phyloP scores from a whole-genome alignment of 306 rosid species.

The Cicer chorassanicum region DNA sequence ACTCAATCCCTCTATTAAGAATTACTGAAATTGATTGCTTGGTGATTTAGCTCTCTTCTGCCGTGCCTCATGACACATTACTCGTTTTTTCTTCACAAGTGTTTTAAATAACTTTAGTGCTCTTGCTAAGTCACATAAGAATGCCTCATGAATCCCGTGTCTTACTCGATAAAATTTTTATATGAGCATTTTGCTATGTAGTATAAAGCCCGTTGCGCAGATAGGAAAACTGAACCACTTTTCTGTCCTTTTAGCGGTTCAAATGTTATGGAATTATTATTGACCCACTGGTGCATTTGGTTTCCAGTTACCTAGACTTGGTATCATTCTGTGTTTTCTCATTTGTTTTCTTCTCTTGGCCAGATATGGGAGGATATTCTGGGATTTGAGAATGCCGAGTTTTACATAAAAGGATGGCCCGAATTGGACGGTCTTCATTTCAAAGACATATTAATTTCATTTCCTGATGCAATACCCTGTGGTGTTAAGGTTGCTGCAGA shows the following conservation, averaged over 20 bases:
- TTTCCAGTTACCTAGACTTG: constrained; percentile 28
- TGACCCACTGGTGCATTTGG: constrained; percentile 23
- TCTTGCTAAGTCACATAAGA: constrained; percentile 21
- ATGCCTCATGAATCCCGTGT: constrained; percentile 3
- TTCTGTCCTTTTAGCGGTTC: constrained; percentile 20
- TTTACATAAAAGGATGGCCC: constrained; percentile 96
- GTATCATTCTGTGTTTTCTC: constrained; percentile 25
- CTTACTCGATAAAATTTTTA: constrained; percentile 15
- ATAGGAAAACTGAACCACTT: constrained; percentile 15
- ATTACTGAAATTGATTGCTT: constrained; percentile 29
- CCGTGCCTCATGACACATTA: not conserved
- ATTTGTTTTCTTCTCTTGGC: constrained; percentile 51
- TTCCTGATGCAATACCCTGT: constrained; percentile 97
- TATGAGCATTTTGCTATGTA: constrained; percentile 19
- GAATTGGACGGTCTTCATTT: constrained; percentile 71
- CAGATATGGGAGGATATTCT: constrained; percentile 99
- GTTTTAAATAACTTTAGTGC: constrained; percentile 20
- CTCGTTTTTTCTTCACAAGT: constrained; percentile 1
- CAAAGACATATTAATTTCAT: constrained; percentile 75
- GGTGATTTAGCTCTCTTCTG: constrained; percentile 32
- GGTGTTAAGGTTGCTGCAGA: constrained; percentile 92
- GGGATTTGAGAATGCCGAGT: constrained; percentile 99
- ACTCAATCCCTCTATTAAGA: constrained; percentile 31
- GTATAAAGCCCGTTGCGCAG: constrained; percentile 22
- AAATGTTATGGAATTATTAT: constrained; percentile 22